phyloP scores from a whole-genome alignment of 2,329 filamentous ascomycete genomes.

The Plenodomus biglobosus region DNA sequence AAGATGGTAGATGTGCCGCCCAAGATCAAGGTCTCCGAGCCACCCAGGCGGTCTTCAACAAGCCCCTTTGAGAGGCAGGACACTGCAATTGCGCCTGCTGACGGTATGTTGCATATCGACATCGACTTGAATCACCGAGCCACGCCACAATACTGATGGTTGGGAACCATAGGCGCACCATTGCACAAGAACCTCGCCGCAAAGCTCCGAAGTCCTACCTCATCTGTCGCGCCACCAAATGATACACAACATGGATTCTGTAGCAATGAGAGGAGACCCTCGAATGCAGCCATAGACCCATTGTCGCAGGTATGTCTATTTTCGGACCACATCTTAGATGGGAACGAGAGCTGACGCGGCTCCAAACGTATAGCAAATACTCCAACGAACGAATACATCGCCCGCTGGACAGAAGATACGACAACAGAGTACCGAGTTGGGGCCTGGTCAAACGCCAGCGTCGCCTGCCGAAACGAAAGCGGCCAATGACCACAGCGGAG shows the following conservation, averaged over 20 bases:
- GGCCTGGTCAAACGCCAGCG: slow-evolving; percentile 29
- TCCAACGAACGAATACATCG: slow-evolving; percentile 68
- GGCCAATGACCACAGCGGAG: slow-evolving; percentile 34
- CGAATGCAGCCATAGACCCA: slow-evolving; percentile 61
- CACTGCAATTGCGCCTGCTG: slow-evolving; percentile 23
- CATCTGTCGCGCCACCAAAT: slow-evolving; percentile 18
- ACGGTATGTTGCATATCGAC: slow-evolving; percentile 23
- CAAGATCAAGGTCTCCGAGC: slow-evolving; percentile 50
- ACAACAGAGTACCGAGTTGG: slow-evolving; percentile 46
- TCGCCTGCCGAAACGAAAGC: slow-evolving; percentile 55
- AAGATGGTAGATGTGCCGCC: slow-evolving; percentile 46
- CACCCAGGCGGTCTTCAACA: slow-evolving; percentile 37
- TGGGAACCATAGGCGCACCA: slow-evolving; percentile 18
- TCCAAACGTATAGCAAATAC: slow-evolving; percentile 51
- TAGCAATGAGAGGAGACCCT: slow-evolving; percentile 16
- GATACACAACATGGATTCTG: slow-evolving; percentile 22
- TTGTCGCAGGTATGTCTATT: slow-evolving; percentile 62
- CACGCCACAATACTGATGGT: slow-evolving; percentile 18
- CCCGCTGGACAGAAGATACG: slow-evolving; percentile 60
- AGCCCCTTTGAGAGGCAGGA: slow-evolving; percentile 36
- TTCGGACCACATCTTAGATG: slow-evolving; percentile 2
- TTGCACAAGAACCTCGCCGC: slow-evolving; percentile 31
- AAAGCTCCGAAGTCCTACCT: slow-evolving; percentile 31
- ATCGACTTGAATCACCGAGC: not conserved
- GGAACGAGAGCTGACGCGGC: slow-evolving; percentile 12